Percentiles rank a stretch among this genome's conserved stretches.
phyloP scores from a whole-genome alignment of 1,284 basidiomycete genomes.

The Sutorius eximius region DNA sequence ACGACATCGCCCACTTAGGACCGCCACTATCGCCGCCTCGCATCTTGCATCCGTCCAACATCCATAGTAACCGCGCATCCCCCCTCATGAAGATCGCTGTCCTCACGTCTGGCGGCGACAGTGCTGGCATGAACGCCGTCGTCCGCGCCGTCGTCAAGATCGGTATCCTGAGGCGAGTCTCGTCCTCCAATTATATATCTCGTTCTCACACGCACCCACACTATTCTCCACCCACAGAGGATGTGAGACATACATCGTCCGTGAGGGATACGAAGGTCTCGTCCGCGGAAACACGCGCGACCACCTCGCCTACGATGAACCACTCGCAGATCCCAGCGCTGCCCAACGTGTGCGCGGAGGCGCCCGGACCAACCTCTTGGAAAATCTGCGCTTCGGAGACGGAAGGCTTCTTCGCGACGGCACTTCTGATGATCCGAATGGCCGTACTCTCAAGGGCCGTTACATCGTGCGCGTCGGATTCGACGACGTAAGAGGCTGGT shows the following conservation, averaged over 20 bases:
- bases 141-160: slow-evolving; percentile 90
- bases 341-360: slow-evolving; percentile 20
- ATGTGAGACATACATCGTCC: slow-evolving; percentile 90
- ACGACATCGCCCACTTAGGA: not conserved
- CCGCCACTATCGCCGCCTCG: slow-evolving; percentile 6
- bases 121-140: slow-evolving; percentile 95
- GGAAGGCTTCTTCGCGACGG: slow-evolving; percentile 89
- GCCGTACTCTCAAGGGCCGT: slow-evolving; percentile 78
- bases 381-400: slow-evolving; percentile 86
- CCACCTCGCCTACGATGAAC: slow-evolving; percentile 17
- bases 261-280: slow-evolving; percentile 97
- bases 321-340: slow-evolving; percentile 24
- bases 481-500: slow-evolving; percentile 98
- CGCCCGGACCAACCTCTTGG: slow-evolving; percentile 45
- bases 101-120: slow-evolving; percentile 95
- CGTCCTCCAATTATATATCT: not conserved
- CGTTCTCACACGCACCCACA: not conserved
- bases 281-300: slow-evolving; percentile 66
- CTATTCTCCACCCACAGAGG: slow-evolving; percentile 52
- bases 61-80: not conserved
- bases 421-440: slow-evolving; percentile 70
- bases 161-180: slow-evolving; percentile 79
- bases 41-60: not conserved
- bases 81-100: slow-evolving; percentile 80
- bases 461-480: slow-evolving; percentile 97